Conservation (phyloP, 768 basidiomycete genomes). For the Cystofilobasidium macerans region DNA sequence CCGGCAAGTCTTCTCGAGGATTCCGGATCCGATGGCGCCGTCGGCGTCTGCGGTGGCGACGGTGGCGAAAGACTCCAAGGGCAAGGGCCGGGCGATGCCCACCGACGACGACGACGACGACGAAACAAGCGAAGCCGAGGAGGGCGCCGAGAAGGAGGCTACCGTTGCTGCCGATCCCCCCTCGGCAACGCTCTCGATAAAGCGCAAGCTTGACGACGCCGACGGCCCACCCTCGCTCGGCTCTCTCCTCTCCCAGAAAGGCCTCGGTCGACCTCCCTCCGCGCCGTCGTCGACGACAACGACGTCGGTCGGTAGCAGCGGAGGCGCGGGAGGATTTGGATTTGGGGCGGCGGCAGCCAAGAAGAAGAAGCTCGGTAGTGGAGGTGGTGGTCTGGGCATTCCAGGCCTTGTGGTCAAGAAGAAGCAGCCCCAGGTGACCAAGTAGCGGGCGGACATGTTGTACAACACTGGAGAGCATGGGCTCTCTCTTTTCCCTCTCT, state of each 20-base stretch:
- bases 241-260: conserved; percentile 15
- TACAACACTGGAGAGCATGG: too few relatives aligned
- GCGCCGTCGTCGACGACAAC: neutral
- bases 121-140: conserved; percentile 15
- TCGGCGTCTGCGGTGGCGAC: conserved; percentile 25
- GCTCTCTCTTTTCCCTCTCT: too few relatives aligned
- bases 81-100: conserved; percentile 15
- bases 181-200: conserved; percentile 9
- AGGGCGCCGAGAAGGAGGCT: conserved; percentile 4
- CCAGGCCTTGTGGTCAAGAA: conserved; percentile 21
- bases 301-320: neutral
- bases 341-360: conserved; percentile 12
- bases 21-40: conserved; percentile 36
- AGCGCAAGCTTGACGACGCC: conserved; percentile 12
- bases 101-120: conserved; percentile 21
- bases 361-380: conserved; percentile 15
- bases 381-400: neutral
- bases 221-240: conserved; percentile 8
- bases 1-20: conserved; percentile 72
- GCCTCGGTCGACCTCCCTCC: neutral
- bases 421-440: conserved; percentile 4
- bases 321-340: conserved; percentile 14
- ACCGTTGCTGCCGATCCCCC: neutral
- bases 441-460: neutral
- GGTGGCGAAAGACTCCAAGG: conserved; percentile 32